A percentile compares a stretch with the other conserved stretches of the same genome.
Evolutionary conservation across 1,284 basidiomycete species (phyloP).

Genomic region (Phellinidium pouzarii): DNA sequence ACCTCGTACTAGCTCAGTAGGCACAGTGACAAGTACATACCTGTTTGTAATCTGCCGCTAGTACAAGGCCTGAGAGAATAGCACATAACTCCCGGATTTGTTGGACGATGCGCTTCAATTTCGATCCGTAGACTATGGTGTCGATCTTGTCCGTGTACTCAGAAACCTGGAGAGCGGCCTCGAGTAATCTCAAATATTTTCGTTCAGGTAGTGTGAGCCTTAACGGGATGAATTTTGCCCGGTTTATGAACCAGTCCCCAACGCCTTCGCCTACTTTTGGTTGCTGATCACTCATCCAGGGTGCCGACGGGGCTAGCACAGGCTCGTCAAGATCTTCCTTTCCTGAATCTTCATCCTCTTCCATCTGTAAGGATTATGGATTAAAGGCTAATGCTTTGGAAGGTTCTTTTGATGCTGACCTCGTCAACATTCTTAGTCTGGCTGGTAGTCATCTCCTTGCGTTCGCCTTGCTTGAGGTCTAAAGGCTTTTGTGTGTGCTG

Average conservation of each 20-base stretch:
- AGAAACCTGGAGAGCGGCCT: slow-evolving; percentile 71
- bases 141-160: slow-evolving; percentile 85
- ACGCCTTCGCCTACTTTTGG: slow-evolving; percentile 51
- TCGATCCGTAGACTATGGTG: slow-evolving; percentile 66
- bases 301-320: slow-evolving; percentile 33
- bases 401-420: slow-evolving; percentile 20
- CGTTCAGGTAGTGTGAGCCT: slow-evolving; percentile 66
- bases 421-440: slow-evolving; percentile 23
- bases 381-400: neutral
- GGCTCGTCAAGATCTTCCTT: slow-evolving; percentile 38
- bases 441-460: slow-evolving; percentile 24
- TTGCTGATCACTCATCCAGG: slow-evolving; percentile 27
- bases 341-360: slow-evolving; percentile 39
- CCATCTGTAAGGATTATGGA: slow-evolving; percentile 35
- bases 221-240: slow-evolving; percentile 69
- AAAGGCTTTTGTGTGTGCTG: slow-evolving; percentile 52
- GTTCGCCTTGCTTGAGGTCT: slow-evolving; percentile 24
- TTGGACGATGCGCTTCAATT: slow-evolving; percentile 73
- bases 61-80: slow-evolving; percentile 70
- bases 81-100: slow-evolving; percentile 79
- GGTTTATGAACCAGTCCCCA: slow-evolving; percentile 77
- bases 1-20: neutral
- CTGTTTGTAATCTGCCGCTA: slow-evolving; percentile 75
- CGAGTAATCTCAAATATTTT: slow-evolving; percentile 72
- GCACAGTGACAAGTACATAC: neutral